Evolutionary conservation across 768 basidiomycete species (phyloP), one percentile per base, ranked within the genome.

Genomic region (Lyophyllum semitale): DNA sequence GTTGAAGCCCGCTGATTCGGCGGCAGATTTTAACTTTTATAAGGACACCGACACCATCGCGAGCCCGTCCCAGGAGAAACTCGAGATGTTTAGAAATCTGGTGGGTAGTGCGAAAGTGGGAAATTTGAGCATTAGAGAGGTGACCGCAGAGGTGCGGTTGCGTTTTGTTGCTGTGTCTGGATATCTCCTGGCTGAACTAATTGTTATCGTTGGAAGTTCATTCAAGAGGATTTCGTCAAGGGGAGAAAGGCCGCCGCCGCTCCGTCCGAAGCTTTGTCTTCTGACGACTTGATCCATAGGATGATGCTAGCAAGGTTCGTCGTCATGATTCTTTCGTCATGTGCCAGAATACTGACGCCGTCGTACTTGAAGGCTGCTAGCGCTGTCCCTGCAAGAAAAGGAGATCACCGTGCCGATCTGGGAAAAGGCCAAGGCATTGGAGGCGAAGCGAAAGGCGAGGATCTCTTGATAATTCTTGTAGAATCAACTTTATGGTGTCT

Each of bases 151-250:
- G 75, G 91, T 88, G 58, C 32, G 68, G 59, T 15, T 25, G n/a
- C n/a, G n/a, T n/a, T 38, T 38, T 5, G 3, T 27, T 44, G n/a
- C 32, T n/a, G 33, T 33, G 32, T 30, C 18, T 20, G 6, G 25
- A 30, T 53, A 27, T 32, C n/a, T 23, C 29, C 18, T 17, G 30
- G 17, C 18, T 33, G 46, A 43, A 38, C 22, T 27, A 26, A 30
- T 15, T 40, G 15, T 25, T 20, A 30, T 13, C 27, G 27, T 51
- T 40, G 33, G 49, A 48, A 93, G 91, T 74, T 85, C 60, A 87
- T 93, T 32, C 87, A 91, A 75, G 79, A 86, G 5, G 88, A 91
- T 53, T 93, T 93, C 63, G 88, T 82, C 6, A 67, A 68, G 12
- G 75, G 79, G 60, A 64, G 80, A 29, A 68, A 72, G 53, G 54